Evolutionary conservation across 2,329 filamentous ascomycete genomes (phyloP), one percentile per base, ranked within the genome.

Genomic region (Cadophora gregata): DNA sequence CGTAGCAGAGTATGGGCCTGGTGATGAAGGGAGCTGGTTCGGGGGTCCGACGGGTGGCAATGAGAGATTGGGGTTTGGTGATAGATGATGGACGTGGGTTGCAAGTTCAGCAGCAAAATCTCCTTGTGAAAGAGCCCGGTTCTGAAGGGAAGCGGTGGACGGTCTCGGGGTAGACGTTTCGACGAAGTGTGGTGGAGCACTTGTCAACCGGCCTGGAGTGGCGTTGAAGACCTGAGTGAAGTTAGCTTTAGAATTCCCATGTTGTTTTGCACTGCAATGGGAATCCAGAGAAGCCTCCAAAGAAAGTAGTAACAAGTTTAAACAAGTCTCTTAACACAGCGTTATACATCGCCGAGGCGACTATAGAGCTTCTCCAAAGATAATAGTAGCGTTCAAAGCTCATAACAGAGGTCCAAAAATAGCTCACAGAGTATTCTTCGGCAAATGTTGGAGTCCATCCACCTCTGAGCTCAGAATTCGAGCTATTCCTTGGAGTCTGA

Each of bases 61-160:
- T 64, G 83, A 80, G 63, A 86, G 77, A 73, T 80, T 84, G 19
- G 81, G 79, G 72, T 83, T 82, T 51, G 84, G 80, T 51, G 85
- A 85, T 72, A 86, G 84, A 75, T 90, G 85, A 72, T 87, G 88
- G 73, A 83, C 85, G 86, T 90, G 87, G 75, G 88, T 83, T 75
- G 84, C 81, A 71, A 86, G 82, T 70, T 86, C 83, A 66, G 78
- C 79, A 58, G 82, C 81, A 68, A 85, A 75, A 67, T 80, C 80
- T 65, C 82, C 84, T 50, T 80, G 77, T 24, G 62, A 71, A 59
- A 85, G 77, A n/a, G 81, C 78, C 56, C 83, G 81, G 74, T 85
- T 86, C 69, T 84, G 72, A 50, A 42, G 58, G 33, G 67, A 65
- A 47, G 70, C 58, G 19, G 67, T 68, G 14, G 69, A 58, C 1